Evolutionary conservation across 345 rosid genomes (phyloP), one percentile per base, ranked within the genome.

Genomic region (Psidium friedrichsthalianum): DNA sequence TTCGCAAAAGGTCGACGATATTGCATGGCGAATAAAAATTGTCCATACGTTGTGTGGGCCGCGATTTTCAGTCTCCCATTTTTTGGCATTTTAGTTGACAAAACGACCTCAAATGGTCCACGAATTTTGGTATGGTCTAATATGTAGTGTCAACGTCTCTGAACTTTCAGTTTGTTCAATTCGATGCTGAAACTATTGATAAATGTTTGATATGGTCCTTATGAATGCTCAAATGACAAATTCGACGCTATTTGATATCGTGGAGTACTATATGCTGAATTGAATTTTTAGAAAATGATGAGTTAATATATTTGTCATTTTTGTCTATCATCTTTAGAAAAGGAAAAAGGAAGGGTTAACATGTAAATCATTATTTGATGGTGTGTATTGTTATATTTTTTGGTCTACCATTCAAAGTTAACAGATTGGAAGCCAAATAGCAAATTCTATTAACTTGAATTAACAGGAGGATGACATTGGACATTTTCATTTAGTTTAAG

Each of bases 111-210:
- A 11, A 61, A 36, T 27, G 22, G 2, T 61, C 3, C 42, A 7
- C 15, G 11, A 29, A 15, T 6, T 42, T 42, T 8, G 11, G 5
- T 15, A 29, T 16, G 22, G 76, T 32, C 3, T 24, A 32, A 32
- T 10, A 6, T 32, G 44, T 12, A 54, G 0, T 36, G 0, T 16
- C 36, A 36, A 2, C 9, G 10, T 2, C 12, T 2, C 0, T 7
- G 1, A 3, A 15, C 16, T 69, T 69, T 69, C 8, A 16, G 44
- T 32, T 36, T 32, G 6, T 69, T 32, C 2, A 8, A 8, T 8
- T 3, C 18, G 13, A 3, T 8, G 18, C 13, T 6, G 0, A 11
- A 0, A 8, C 47, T 1, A 1, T 69, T 8, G 1, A 69, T 69
- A 4, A 16, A 69, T 16, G 47, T 20, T 18, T 1, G 6, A 32